Conservation (phyloP, 2,329 filamentous ascomycete genomes). For the Exophiala dermatitidis region DNA sequence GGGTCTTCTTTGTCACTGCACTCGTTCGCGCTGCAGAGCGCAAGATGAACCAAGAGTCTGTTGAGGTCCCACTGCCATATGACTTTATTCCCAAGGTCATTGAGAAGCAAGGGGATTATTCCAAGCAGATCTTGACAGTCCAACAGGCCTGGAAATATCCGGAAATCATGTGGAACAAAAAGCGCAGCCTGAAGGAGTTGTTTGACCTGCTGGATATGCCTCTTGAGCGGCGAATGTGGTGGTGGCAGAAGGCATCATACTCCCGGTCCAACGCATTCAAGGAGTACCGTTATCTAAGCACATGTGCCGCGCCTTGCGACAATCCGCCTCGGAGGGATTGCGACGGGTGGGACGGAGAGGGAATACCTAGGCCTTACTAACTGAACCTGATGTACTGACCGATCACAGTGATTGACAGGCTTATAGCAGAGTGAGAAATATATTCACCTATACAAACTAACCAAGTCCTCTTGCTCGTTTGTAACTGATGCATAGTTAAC, state of each 20-base stretch:
- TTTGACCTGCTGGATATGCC: constrained; percentile 15
- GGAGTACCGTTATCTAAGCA: neutral
- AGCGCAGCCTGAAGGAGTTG: constrained; percentile 9
- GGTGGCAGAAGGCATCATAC: constrained; percentile 9
- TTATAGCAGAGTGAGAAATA: too few relatives aligned
- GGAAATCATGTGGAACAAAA: neutral
- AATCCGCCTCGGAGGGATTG: neutral
- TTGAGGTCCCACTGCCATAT: neutral
- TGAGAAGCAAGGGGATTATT: neutral
- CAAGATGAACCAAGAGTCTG: constrained; percentile 4
- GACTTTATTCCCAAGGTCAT: neutral
- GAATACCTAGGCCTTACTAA: neutral
- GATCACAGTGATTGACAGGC: too few relatives aligned
- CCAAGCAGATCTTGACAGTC: neutral
- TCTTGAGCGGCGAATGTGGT: constrained; percentile 4
- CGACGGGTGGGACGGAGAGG: constrained; percentile 9
- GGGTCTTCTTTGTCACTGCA: constrained; percentile 16
- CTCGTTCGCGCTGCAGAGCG: constrained; percentile 14
- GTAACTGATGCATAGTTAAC: too few relatives aligned
- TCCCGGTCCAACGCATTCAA: neutral
- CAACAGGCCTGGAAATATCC: constrained; percentile 9
- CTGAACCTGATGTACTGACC: too few relatives aligned
- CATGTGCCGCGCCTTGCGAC: neutral
- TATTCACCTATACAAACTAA: too few relatives aligned
- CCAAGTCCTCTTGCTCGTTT: too few relatives aligned